Base-by-base conservation (phyloP, 768 basidiomycete species). In the Phaeotremella fagi region DNA sequence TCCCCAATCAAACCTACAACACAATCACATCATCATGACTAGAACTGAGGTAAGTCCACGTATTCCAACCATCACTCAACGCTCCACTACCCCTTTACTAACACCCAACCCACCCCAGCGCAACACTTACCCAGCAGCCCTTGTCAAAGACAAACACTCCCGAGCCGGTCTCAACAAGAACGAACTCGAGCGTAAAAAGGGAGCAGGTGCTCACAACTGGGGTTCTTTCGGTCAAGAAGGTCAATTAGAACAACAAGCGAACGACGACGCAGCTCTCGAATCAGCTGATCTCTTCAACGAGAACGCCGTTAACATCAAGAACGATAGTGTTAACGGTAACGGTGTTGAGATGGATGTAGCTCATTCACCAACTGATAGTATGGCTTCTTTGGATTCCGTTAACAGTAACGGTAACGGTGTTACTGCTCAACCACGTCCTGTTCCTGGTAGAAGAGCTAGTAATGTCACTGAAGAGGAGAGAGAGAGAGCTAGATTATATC, bases 191-290 rank as follows among this genome's bases (percentile, higher is more conserved):
- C 64, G 57, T 23, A 68, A 71, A 48, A 79, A 82, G 56, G 90
- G 90, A 50, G 83, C 82, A 24, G 90, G 90, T 28, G 78, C 80
- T 6, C 83, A 90, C 77, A 90, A 88, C 77, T 94, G 90, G 90
- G 90, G 90, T 54, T 81, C 79, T 50, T 72, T 87, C 58, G 75
- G 74, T 2, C 78, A 87, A 63, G 86, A 89, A 76, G 76, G 73
- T 35, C 78, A 81, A 55, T 78, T 81, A 61, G 87, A 86, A 75
- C 69, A 72, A 23, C 80, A 79, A 31, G 85, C 83, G 0, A 50
- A 80, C 37, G 77, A 76, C 20, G 88, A 88, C 74, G 82, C 82
- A 23, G 41, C 42, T n/a, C 49, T 48, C 45, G 23, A 48, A 27
- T 48, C 50, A 24, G 27, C 47, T 45, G 26, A 43, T 20, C 29